phyloP scores from a whole-genome alignment of 805 yeast species.

The Henningerozyma blattae region DNA sequence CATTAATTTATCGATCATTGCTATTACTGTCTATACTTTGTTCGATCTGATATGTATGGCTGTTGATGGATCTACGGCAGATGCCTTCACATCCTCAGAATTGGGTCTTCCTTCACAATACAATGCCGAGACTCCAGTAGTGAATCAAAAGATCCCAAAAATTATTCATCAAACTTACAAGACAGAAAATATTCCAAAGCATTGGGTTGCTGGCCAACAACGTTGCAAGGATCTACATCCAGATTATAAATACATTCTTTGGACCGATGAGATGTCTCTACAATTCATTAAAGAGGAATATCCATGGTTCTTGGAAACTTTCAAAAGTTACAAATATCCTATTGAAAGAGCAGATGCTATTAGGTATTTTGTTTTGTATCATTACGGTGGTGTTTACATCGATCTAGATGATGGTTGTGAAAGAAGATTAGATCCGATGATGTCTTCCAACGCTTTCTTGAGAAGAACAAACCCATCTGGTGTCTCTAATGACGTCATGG shows the following conservation, averaged over 20 bases:
- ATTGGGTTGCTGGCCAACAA: conserved; percentile 69
- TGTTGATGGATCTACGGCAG: background rate
- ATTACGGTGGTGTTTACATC: conserved; percentile 81
- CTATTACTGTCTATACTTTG: background rate
- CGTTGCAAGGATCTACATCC: conserved; percentile 68
- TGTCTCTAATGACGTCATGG: conserved; percentile 86
- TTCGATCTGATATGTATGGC: background rate
- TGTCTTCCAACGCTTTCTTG: conserved; percentile 71
- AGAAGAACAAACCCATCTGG: conserved; percentile 84
- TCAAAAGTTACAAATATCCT: conserved; percentile 65
- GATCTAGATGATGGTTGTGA: conserved; percentile 84
- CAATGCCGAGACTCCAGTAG: conserved; percentile 30
- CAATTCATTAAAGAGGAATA: conserved; percentile 68
- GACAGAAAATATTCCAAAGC: conserved; percentile 60
- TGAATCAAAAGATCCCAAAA: conserved; percentile 52
- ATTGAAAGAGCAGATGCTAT: conserved; percentile 86
- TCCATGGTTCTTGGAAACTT: conserved; percentile 75
- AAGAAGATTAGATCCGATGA: conserved; percentile 62
- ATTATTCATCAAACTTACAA: conserved; percentile 90
- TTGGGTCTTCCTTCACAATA: conserved; percentile 36
- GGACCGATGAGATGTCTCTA: conserved; percentile 81
- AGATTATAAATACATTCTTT: conserved; percentile 72
- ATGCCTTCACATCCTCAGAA: conserved; percentile 46
- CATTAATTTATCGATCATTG: background rate
- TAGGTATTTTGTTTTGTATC: conserved; percentile 68